Evolutionary conservation across 495 filamentous ascomycete genomes (phyloP).

Genomic region (Glonium stellatum): DNA sequence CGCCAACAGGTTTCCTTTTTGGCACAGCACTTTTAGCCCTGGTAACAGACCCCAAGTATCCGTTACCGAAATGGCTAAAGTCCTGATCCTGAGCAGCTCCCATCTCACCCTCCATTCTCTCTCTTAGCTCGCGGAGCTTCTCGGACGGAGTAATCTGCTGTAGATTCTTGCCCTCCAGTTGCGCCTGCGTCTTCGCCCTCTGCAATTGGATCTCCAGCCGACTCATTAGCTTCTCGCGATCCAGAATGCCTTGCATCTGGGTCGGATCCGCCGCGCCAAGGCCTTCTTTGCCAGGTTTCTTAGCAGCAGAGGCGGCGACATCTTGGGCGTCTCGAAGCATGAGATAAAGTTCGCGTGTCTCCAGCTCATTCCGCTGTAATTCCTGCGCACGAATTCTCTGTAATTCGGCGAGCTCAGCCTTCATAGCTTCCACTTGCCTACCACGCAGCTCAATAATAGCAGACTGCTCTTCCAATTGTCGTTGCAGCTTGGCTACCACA

Average conservation of each 20-base stretch:
- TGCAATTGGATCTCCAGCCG: slow-evolving; percentile 91
- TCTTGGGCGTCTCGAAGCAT: slow-evolving; percentile 99
- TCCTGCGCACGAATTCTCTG: slow-evolving; percentile 85
- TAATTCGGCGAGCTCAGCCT: slow-evolving; percentile 80
- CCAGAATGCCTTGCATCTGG: slow-evolving; percentile 85
- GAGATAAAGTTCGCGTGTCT: slow-evolving; percentile 92
- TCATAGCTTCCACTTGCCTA: slow-evolving; percentile 77
- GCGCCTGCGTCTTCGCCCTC: slow-evolving; percentile 94
- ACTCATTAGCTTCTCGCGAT: slow-evolving; percentile 85
- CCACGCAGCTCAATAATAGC: slow-evolving; percentile 82
- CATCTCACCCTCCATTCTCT: slow-evolving; percentile 74
- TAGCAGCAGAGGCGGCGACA: slow-evolving; percentile 58
- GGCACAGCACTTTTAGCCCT: slow-evolving; percentile 43
- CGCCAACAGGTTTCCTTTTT: slow-evolving; percentile 31
- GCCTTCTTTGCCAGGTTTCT: slow-evolving; percentile 54
- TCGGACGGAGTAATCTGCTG: slow-evolving; percentile 78
- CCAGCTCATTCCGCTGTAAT: slow-evolving; percentile 87
- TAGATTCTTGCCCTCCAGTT: slow-evolving; percentile 93
- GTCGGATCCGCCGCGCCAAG: slow-evolving; percentile 53
- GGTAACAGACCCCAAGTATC: slow-evolving; percentile 36
- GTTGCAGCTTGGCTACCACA: slow-evolving; percentile 84
- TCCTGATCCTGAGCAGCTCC: slow-evolving; percentile 40
- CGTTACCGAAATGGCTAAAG: slow-evolving; percentile 20
- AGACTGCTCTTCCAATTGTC: slow-evolving; percentile 84
- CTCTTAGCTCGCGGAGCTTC: slow-evolving; percentile 80